Evolutionary conservation across 148 eudicot species (phyloP).

Genomic region (Vaccinium vitisidaea): DNA sequence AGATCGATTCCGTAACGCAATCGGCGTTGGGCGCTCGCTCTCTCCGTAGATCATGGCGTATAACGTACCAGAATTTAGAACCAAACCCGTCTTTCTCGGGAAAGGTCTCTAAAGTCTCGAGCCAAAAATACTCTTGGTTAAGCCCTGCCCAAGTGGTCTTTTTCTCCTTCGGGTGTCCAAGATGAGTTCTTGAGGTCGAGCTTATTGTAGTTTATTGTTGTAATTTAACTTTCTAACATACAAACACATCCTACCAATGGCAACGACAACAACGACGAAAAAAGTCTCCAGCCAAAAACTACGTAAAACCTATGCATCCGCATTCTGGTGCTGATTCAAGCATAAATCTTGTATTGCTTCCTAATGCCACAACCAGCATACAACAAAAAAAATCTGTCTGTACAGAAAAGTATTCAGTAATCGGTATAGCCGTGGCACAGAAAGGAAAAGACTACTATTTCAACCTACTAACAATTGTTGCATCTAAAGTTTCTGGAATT

Average conservation of each 20-base stretch:
- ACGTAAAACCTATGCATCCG: neutral
- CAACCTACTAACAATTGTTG: conserved; percentile 10
- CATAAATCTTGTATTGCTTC: neutral
- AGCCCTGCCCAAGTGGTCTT: neutral
- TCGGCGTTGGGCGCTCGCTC: neutral
- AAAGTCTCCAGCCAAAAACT: neutral
- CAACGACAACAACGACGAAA: neutral
- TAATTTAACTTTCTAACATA: neutral
- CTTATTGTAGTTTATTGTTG: neutral
- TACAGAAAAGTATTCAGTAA: neutral
- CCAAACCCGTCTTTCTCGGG: neutral
- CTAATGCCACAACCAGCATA: neutral
- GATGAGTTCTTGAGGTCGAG: neutral
- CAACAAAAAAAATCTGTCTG: neutral
- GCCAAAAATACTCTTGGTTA: neutral
- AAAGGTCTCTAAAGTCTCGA: neutral
- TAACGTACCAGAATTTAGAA: neutral
- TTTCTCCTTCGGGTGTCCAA: neutral
- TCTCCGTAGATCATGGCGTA: neutral
- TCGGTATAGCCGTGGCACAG: neutral
- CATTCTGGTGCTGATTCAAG: neutral
- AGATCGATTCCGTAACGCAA: too few relatives aligned
- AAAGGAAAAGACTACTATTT: neutral
- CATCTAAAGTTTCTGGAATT: neutral
- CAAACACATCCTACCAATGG: neutral